These are phyloP conservation scores for Sporothrix pseudoabietina DNA, from an alignment of 2,329 filamentous ascomycete species.

Conservation along the genomic window DNA sequence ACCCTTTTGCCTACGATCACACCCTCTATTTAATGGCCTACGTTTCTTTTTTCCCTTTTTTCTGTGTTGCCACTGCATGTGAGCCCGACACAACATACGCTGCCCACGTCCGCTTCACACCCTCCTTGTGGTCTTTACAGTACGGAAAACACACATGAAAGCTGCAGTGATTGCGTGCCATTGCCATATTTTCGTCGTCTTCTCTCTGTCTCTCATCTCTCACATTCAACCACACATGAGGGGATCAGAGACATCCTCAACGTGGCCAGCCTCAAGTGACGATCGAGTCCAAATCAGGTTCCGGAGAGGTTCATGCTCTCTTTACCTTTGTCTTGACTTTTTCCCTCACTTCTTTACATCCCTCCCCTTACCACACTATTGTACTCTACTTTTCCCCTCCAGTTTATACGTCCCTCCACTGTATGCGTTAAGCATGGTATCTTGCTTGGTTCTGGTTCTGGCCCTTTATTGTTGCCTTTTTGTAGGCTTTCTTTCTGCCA, in stretches of 20 bases:
- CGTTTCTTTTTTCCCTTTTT: neutral
- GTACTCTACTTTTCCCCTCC: neutral
- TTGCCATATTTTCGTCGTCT: neutral
- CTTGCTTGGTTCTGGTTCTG: neutral
- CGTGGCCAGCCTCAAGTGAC: neutral
- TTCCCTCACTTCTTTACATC: neutral
- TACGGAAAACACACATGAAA: neutral
- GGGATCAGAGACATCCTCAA: neutral
- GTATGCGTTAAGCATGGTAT: neutral
- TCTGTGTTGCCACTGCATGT: neutral
- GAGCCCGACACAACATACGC: neutral
- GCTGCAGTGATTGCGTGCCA: neutral
- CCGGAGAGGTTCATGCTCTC: neutral
- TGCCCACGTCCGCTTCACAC: neutral
- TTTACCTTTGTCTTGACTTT: neutral
- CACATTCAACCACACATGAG: neutral
- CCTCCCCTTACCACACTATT: neutral
- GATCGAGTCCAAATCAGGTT: slow-evolving; percentile 4
- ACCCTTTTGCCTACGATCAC: neutral
- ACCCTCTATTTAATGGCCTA: neutral
- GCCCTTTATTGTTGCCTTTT: neutral
- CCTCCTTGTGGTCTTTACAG: neutral
- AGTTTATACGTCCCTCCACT: neutral
- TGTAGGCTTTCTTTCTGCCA: neutral
- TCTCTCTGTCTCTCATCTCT: neutral